Evolutionary conservation across 306 rosid species (phyloP).

Genomic region (Lagenaria siceraria): DNA sequence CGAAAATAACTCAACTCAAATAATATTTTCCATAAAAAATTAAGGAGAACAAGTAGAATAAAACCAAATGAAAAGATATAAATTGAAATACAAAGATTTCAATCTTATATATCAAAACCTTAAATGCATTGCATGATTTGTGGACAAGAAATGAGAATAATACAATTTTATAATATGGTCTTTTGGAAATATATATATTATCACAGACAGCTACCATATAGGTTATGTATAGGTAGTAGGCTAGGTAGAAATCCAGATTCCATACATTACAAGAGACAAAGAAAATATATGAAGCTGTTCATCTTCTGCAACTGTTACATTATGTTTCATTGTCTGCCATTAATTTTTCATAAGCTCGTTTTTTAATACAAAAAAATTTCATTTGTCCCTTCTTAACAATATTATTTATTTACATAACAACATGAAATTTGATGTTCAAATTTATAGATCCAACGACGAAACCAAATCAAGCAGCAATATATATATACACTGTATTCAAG

Average conservation of each 20-base stretch:
- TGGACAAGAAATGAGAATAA: background rate
- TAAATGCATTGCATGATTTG: background rate
- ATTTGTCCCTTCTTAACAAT: background rate
- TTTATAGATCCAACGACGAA: constrained; percentile 4
- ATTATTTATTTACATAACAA: background rate
- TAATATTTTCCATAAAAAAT: background rate
- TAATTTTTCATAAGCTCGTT: background rate
- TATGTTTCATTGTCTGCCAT: constrained; percentile 5
- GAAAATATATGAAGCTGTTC: background rate
- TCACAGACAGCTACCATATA: background rate
- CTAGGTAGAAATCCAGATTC: background rate
- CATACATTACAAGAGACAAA: background rate
- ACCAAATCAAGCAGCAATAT: background rate
- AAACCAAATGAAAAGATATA: background rate
- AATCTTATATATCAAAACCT: background rate
- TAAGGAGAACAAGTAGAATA: background rate
- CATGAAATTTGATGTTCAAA: constrained; percentile 3
- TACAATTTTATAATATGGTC: background rate
- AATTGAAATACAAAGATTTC: background rate
- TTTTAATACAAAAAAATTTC: background rate
- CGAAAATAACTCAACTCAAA: background rate
- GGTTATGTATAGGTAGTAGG: background rate
- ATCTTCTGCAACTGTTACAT: background rate
- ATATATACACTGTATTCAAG: background rate
- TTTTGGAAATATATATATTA: background rate